Conservation (phyloP, 495 filamentous ascomycete species). For the Penicillium cinerascens region DNA sequence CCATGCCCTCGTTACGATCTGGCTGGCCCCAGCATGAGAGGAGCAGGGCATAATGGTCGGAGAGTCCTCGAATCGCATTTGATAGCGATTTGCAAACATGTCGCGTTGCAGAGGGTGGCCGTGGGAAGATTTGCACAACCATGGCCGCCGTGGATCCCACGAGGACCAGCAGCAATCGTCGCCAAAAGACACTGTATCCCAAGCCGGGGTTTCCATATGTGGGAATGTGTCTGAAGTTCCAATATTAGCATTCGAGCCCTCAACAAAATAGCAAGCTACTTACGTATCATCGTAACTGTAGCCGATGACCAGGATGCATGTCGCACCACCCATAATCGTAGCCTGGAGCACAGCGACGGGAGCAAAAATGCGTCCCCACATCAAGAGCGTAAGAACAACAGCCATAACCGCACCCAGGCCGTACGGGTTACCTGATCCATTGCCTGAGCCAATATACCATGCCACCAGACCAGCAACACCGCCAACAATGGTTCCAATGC, state of each 20-base stretch:
- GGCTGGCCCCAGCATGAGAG: conserved; percentile 39
- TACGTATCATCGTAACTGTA: conserved; percentile 41
- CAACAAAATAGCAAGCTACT: conserved; percentile 3
- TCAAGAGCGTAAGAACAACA: conserved; percentile 28
- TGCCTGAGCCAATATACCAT: conserved; percentile 47
- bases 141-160: conserved; percentile 37
- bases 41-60: conserved; percentile 45
- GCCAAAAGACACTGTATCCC: conserved; percentile 46
- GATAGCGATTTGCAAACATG: conserved; percentile 43
- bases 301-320: conserved; percentile 39
- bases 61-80: conserved; percentile 32
- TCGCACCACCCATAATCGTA: conserved; percentile 39
- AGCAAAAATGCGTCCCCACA: conserved; percentile 38
- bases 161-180: conserved; percentile 40
- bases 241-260: neutral
- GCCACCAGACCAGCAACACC: conserved; percentile 38
- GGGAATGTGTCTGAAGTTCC: conserved; percentile 27
- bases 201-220: conserved; percentile 41
- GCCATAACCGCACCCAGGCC: conserved; percentile 38
- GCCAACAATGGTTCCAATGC: conserved; percentile 35
- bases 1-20: conserved; percentile 22
- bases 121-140: conserved; percentile 42
- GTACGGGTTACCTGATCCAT: conserved; percentile 40
- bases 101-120: conserved; percentile 39
- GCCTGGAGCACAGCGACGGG: conserved; percentile 29